Evolutionary conservation across 495 filamentous ascomycete species (phyloP).

Genomic region (Tuber melanosporum): DNA sequence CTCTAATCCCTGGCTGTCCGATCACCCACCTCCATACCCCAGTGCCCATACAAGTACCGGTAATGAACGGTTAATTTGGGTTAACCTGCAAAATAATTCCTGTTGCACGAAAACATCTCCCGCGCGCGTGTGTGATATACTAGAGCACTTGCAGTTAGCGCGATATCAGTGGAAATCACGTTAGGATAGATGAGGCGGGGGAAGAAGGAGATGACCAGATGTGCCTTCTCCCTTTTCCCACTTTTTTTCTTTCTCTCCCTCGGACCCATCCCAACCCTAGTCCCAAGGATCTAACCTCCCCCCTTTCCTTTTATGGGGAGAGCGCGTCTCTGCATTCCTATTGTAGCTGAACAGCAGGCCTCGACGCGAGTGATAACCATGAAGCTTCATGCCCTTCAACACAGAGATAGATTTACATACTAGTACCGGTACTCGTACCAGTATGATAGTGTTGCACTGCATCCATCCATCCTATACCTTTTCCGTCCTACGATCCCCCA

Average conservation of each 20-base stretch:
- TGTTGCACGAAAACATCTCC: too few relatives aligned
- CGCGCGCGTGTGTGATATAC: too few relatives aligned
- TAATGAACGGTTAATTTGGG: too few relatives aligned
- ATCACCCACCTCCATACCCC: too few relatives aligned
- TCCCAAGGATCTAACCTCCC: not conserved
- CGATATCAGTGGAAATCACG: not conserved
- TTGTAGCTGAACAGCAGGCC: not conserved
- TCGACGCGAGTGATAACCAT: not conserved
- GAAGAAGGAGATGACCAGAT: too few relatives aligned
- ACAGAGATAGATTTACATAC: not conserved
- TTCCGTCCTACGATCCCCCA: not conserved
- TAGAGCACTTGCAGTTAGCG: too few relatives aligned
- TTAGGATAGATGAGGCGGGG: not conserved
- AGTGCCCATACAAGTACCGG: too few relatives aligned
- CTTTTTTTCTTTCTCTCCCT: not conserved
- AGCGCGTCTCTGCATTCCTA: not conserved
- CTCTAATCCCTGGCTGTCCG: too few relatives aligned
- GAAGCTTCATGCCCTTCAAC: not conserved
- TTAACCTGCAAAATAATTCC: too few relatives aligned
- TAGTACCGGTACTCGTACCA: too few relatives aligned
- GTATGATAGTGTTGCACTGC: not conserved
- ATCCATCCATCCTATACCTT: not conserved
- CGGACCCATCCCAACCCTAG: not conserved
- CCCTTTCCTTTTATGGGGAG: not conserved
- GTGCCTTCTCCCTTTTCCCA: not conserved